These are phyloP conservation scores for Kodamaea arcana DNA, from an alignment of 1,139 yeast genomes.

Conservation along the genomic window DNA sequence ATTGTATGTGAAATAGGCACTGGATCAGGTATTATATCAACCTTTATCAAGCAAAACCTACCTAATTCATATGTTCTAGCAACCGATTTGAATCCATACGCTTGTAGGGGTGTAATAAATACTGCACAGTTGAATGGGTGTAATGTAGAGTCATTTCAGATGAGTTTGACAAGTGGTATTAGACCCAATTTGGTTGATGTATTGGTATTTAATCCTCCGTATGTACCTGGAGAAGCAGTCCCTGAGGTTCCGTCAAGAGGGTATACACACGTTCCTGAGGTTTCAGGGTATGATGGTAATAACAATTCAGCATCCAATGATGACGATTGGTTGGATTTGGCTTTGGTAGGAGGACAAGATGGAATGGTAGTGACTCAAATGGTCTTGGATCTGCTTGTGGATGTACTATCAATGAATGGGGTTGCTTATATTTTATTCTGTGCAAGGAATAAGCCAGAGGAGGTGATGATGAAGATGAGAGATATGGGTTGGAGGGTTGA, in stretches of 20 bases:
- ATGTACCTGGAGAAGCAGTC: slow-evolving; percentile 77
- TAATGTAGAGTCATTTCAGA: slow-evolving; percentile 55
- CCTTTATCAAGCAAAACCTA: slow-evolving; percentile 58
- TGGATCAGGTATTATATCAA: slow-evolving; percentile 84
- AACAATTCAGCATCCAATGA: no score
- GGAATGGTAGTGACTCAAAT: slow-evolving; percentile 83
- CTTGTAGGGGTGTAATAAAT: slow-evolving; percentile 51
- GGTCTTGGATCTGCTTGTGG: slow-evolving; percentile 50
- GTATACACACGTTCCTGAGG: no score
- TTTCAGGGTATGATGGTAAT: no score
- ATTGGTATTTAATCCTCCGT: slow-evolving; percentile 88
- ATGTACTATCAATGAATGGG: slow-evolving; percentile 51
- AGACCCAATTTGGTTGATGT: slow-evolving; percentile 54
- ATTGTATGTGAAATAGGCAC: slow-evolving; percentile 83
- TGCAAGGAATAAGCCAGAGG: slow-evolving; percentile 76
- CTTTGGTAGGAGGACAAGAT: slow-evolving; percentile 80
- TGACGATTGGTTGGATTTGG: slow-evolving; percentile 82
- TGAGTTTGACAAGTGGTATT: slow-evolving; percentile 52
- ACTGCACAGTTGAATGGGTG: slow-evolving; percentile 27
- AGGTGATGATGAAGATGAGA: slow-evolving; percentile 48
- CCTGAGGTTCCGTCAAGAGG: slow-evolving; percentile 57
- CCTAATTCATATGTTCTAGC: slow-evolving; percentile 54
- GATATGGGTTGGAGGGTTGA: slow-evolving; percentile 53
- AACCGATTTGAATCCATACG: slow-evolving; percentile 77
- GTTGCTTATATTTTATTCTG: slow-evolving; percentile 82